Evolutionary conservation across 75 land plant genomes (phyloP).

Genomic region (Picea sitchensis): DNA sequence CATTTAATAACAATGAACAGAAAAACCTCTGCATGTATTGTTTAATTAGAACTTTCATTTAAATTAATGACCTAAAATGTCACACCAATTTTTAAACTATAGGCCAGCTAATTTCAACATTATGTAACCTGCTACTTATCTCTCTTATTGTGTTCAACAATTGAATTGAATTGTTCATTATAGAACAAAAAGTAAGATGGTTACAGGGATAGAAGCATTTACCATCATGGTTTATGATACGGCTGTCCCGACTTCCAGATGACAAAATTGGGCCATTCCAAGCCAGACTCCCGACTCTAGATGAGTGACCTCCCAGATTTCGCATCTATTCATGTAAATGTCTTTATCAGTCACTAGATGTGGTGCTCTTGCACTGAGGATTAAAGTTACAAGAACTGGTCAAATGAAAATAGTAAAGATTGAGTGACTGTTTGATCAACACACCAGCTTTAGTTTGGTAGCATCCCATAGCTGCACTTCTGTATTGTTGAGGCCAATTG

Average conservation of each 20-base stretch:
- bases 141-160: no score
- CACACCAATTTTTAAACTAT: no score
- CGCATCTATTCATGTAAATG: slow-evolving; percentile 19
- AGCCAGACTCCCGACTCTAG: slow-evolving; percentile 48
- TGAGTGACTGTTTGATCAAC: neutral
- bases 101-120: no score
- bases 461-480: slow-evolving; percentile 60
- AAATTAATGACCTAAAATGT: no score
- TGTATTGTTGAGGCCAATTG: slow-evolving; percentile 31
- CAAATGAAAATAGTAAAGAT: neutral
- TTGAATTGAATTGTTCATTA: no score
- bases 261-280: slow-evolving; percentile 58
- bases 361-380: neutral
- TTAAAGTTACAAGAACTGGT: neutral
- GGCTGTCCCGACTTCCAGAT: slow-evolving; percentile 60
- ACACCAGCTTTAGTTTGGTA: slow-evolving; percentile 15
- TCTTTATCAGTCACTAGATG: no score
- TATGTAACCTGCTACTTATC: no score
- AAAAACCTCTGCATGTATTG: no score
- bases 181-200: neutral
- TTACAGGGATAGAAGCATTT: neutral
- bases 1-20: no score
- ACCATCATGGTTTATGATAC: slow-evolving; percentile 78
- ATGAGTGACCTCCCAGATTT: slow-evolving; percentile 32
- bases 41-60: no score